Base-by-base conservation (phyloP, 2,329 filamentous ascomycete species). In the Talaromyces albobiverticillius region DNA sequence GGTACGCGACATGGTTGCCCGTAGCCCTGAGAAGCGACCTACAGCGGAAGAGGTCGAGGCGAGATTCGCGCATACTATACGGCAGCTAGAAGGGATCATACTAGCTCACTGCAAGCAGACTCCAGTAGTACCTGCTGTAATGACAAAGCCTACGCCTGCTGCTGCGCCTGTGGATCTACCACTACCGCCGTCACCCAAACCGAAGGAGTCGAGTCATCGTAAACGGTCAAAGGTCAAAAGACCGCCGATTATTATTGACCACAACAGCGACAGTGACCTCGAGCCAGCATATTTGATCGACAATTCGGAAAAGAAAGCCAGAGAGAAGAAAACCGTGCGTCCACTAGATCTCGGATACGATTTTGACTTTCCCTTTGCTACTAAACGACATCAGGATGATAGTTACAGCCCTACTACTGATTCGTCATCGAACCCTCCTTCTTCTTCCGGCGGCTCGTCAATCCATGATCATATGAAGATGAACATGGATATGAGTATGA, bases 1-100 rank as follows among this genome's bases (percentile, higher is more conserved):
- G 3, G 59, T 72, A 1, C 61, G 70, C 16, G 64, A 65, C 40
- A 76, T 75, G 68, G 53, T 76, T 34, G 63, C 64, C 32, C 59
- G 64, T 25, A 68, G 71, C 18, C 66, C 68, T 3, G 60, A 60
- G 45, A 61, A 59, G 8, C 61, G 73, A 4, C 67, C 70, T 5
- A 60, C 60, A 3, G 71, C 70, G 13, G 58, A 60, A 2, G 60
- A 67, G 3, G 67, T 75, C 4, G 62, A 68, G 53, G 34, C 55
- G 13, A 55, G 59, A 47, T 59, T 67, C 26, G 58, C 57, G 31
- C 60, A 60, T 14, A 59, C 61, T 23, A 65, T 67, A 36, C 46
- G 54, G 20, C 60, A 62, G 18, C 36, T 60, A 5, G 55, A 60
- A 23, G 59, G 57, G 1, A 55, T 59, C 25, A 23, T 59, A 8